Evolutionary conservation across 164 flowering plant species (phyloP).

Genomic region (Stephania cephalantha): DNA sequence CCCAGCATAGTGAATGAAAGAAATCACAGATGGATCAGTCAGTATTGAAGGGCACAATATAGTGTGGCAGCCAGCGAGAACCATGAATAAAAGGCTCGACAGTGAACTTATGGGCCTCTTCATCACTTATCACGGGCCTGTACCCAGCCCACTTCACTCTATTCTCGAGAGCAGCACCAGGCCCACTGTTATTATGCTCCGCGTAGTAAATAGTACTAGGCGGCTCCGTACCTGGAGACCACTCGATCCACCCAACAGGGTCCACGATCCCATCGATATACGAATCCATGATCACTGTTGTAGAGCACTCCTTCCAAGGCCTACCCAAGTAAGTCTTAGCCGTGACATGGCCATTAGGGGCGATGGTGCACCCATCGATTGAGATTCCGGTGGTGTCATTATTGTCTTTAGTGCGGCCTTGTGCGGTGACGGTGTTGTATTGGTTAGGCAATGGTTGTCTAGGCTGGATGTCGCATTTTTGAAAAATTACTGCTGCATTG

Average conservation of each 20-base stretch:
- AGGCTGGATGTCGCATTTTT: too few relatives aligned
- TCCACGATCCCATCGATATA: conserved; percentile 38
- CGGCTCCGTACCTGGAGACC: conserved; percentile 42
- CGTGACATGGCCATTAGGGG: conserved; percentile 29
- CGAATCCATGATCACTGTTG: conserved; percentile 66
- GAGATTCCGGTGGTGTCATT: conserved; percentile 68
- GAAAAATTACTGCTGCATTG: too few relatives aligned
- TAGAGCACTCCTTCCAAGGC: conserved; percentile 79
- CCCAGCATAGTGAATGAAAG: too few relatives aligned
- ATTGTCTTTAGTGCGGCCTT: conserved; percentile 23
- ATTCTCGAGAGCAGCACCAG: conserved; percentile 34
- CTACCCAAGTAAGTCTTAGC: conserved; percentile 65
- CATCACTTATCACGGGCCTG: conserved; percentile 26
- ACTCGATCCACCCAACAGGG: conserved; percentile 57
- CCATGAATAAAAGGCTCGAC: conserved; percentile 52
- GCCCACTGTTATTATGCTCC: conserved; percentile 73
- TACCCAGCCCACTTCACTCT: conserved; percentile 79
- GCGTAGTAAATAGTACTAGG: conserved; percentile 62
- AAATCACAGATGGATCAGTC: background rate
- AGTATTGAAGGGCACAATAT: conserved; percentile 25
- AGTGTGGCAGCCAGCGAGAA: conserved; percentile 39
- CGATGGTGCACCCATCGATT: conserved; percentile 43
- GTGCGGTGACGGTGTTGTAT: too few relatives aligned
- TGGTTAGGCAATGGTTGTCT: too few relatives aligned
- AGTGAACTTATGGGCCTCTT: conserved; percentile 37